Conservation (phyloP, 805 yeast species). For the Lipomyces mesembrius region DNA sequence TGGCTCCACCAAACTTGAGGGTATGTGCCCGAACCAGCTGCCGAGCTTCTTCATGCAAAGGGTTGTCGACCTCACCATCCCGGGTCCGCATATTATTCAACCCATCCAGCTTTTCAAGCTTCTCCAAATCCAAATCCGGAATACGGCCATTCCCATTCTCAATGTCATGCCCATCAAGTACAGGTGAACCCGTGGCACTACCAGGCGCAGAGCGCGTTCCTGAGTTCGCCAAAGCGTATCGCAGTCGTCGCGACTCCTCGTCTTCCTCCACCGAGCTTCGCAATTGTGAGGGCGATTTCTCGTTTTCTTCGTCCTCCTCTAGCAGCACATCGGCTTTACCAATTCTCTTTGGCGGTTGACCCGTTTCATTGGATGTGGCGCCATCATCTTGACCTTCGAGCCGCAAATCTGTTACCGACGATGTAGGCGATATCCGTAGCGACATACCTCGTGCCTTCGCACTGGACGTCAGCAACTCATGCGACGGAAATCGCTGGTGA, state of each 20-base stretch:
- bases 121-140: slow-evolving; percentile 24
- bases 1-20: slow-evolving; percentile 10
- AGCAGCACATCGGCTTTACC: neutral
- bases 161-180: neutral
- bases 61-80: slow-evolving; percentile 14
- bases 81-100: neutral
- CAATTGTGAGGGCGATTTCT: neutral
- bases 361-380: neutral
- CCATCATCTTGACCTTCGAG: neutral
- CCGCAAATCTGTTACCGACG: neutral
- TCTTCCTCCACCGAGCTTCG: slow-evolving; percentile 6
- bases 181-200: slow-evolving; percentile 22
- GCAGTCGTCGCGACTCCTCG: slow-evolving; percentile 27
- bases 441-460: neutral
- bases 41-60: slow-evolving; percentile 33
- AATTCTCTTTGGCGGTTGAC: neutral
- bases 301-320: slow-evolving; percentile 23
- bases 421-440: neutral
- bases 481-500: neutral
- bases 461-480: neutral
- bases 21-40: slow-evolving; percentile 38
- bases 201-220: slow-evolving; percentile 31
- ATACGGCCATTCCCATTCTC: slow-evolving; percentile 2
- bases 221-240: slow-evolving; percentile 23
- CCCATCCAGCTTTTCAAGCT: too few relatives aligned